Evolutionary conservation across 768 basidiomycete species (phyloP), one percentile per base, ranked within the genome.

Genomic region (Mycena floridula): DNA sequence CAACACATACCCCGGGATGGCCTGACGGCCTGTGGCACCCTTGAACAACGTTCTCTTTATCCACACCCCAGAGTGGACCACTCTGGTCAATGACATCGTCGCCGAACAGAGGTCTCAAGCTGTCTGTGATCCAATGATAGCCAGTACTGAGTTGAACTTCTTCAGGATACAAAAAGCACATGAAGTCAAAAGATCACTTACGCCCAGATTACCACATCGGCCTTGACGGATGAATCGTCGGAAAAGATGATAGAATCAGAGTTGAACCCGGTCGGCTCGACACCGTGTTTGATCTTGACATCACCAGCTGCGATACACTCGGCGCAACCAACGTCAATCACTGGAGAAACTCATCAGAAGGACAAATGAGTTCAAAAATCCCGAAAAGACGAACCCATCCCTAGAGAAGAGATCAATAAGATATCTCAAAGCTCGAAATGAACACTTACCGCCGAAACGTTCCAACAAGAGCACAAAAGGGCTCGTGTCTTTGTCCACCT

Each of bases 241-340:
- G n/a, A n/a, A n/a, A n/a, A n/a, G n/a, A n/a, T n/a, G n/a, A n/a
- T n/a, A n/a, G n/a, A n/a, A n/a, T n/a, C n/a, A n/a, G n/a, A n/a
- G n/a, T n/a, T n/a, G n/a, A n/a, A n/a, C 9, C 52, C 49, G 16
- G 60, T 57, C 26, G 73, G 62, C 47, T 70, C 66, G n/a, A 63
- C 59, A 30, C 76, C 77, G 50, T 73, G 73, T 62, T 79, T 81
- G 46, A 82, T 57, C 52, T 76, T 74, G 59, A 81, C 73, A 52
- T 77, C 70, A 5, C 77, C 77, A 30, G 72, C 63, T 25, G 66
- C 66, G 50, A 81, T 74, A 45, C 73, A 60, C 52, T 77, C 66
- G 25, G 70, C 69, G 30, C 72, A 72, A 22, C 76, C 79, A 40
- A 70, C 67, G 49, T 76, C 74, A 20, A 65, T 25, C 60, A 60